These are phyloP conservation scores for Pseudogymnoascus sp. DNA, from an alignment of 2,329 filamentous ascomycete genomes.

Conservation along the genomic window DNA sequence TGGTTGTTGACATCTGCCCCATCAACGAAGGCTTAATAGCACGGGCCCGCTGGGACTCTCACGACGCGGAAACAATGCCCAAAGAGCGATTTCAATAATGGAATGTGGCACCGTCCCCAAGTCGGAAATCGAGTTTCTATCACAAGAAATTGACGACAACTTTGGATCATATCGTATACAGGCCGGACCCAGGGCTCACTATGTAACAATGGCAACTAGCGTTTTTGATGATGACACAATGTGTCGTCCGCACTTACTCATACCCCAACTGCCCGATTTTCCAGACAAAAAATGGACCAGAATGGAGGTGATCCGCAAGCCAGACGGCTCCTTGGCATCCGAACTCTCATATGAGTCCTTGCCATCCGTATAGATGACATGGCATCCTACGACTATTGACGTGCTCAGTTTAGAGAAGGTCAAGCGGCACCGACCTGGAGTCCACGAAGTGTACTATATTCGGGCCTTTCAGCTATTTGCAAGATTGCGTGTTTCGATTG, in stretches of 20 bases:
- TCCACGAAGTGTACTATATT: slow-evolving; percentile 11
- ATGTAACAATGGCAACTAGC: neutral
- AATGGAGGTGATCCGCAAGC: slow-evolving; percentile 8
- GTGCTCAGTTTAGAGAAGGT: slow-evolving; percentile 13
- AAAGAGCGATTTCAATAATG: neutral
- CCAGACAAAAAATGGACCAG: slow-evolving; percentile 4
- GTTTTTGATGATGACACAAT: slow-evolving; percentile 1
- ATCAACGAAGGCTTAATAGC: neutral
- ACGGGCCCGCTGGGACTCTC: neutral
- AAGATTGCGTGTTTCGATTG: slow-evolving; percentile 23
- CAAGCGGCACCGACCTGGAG: slow-evolving; percentile 13
- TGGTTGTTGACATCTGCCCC: neutral
- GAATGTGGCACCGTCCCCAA: neutral
- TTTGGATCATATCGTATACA: neutral
- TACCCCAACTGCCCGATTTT: slow-evolving; percentile 10
- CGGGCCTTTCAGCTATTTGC: neutral
- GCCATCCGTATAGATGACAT: slow-evolving; percentile 11
- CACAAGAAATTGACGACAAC: neutral
- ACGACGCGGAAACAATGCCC: neutral
- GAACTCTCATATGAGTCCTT: slow-evolving; percentile 10
- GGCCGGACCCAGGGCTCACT: neutral
- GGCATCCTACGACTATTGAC: slow-evolving; percentile 14
- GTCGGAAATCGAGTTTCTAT: neutral
- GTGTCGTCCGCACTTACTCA: neutral
- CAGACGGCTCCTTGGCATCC: slow-evolving; percentile 10